A percentile compares a stretch with the other conserved stretches of the same genome.
These are phyloP conservation scores for Nemania diffusa DNA, from an alignment of 2,329 filamentous ascomycete species.

Conservation along the genomic window DNA sequence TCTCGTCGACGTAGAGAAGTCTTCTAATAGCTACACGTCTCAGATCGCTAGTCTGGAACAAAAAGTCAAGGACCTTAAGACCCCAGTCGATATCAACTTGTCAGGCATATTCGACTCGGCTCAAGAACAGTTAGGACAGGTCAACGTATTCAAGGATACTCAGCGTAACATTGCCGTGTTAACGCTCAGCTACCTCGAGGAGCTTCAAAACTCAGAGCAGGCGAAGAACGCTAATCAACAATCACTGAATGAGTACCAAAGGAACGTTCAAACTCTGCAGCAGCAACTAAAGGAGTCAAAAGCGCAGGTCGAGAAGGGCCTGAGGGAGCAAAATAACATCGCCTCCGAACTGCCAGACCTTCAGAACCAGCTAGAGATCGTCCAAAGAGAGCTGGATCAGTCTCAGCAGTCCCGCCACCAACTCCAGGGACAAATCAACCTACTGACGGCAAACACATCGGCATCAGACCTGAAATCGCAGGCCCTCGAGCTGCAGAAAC, in stretches of 20 bases:
- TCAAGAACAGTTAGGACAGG: not conserved
- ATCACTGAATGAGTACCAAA: not conserved
- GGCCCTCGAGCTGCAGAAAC: not conserved
- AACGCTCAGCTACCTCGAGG: constrained; percentile 9
- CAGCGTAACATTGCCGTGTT: constrained; percentile 16
- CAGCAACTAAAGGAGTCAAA: constrained; percentile 12
- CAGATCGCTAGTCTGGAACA: not conserved
- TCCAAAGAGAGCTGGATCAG: constrained; percentile 7
- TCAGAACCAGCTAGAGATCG: constrained; percentile 8
- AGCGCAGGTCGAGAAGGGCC: constrained; percentile 11
- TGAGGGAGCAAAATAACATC: not conserved
- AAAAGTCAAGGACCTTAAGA: constrained; percentile 12
- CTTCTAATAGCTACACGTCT: too few relatives aligned
- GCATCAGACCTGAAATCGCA: not conserved
- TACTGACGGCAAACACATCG: not conserved
- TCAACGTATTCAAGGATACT: constrained; percentile 13
- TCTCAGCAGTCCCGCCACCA: constrained; percentile 10
- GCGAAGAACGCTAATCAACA: not conserved
- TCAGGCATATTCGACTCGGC: not conserved
- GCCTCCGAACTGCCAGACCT: not conserved
- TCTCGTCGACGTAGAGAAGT: constrained; percentile 18
- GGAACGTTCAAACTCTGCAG: constrained; percentile 5
- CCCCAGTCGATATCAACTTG: constrained; percentile 3
- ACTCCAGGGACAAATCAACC: constrained; percentile 18
- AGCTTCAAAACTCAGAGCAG: constrained; percentile 11